Conservation (phyloP, 1,284 basidiomycete species). For the Apiotrichum porosum region DNA sequence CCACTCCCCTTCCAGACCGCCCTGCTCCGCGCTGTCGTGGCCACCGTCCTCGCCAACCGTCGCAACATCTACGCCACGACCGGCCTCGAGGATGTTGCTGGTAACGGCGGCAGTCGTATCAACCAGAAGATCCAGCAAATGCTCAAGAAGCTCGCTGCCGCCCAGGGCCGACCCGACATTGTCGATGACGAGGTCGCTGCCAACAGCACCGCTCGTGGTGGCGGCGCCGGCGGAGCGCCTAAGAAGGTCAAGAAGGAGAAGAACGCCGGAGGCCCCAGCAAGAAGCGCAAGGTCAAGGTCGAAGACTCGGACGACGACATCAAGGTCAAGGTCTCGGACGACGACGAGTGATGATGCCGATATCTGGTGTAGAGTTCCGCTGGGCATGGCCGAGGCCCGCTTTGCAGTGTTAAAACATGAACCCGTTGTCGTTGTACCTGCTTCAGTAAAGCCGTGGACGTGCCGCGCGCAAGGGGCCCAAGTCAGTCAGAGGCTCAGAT, state of each 20-base stretch:
- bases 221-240: neutral
- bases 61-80: constrained; percentile 15
- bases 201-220: no score
- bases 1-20: constrained; percentile 1
- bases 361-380: no score
- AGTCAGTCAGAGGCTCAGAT: no score
- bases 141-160: constrained; percentile 5
- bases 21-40: constrained; percentile 8
- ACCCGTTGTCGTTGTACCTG: no score
- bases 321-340: no score
- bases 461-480: no score
- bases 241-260: neutral
- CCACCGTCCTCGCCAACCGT: constrained; percentile 4
- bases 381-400: no score
- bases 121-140: constrained; percentile 12
- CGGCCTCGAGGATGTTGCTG: constrained; percentile 13
- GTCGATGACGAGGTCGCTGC: constrained; percentile 3
- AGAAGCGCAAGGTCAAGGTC: no score
- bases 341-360: no score
- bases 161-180: neutral
- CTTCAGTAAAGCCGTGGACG: no score
- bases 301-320: no score
- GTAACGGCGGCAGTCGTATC: constrained; percentile 17
- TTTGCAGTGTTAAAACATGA: no score
- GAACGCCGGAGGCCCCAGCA: neutral